A percentile compares a stretch with the other conserved stretches of the same genome.
phyloP scores from a whole-genome alignment of 176 grass and related monocot species.

The Pontederia crassipes region DNA sequence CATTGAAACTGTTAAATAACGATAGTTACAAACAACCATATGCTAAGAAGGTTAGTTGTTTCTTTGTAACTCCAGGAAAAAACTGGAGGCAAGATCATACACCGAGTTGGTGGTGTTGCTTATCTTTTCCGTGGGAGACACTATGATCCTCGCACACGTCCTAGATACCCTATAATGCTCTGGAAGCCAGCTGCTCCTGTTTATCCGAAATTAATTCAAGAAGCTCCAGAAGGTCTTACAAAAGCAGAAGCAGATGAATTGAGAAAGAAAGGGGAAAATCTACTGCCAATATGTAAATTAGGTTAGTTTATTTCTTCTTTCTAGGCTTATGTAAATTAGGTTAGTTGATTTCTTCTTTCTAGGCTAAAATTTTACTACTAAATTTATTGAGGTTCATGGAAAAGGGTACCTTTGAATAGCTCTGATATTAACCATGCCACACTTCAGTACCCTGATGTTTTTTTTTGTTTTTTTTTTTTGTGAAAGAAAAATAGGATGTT shows the following conservation, averaged over 20 bases:
- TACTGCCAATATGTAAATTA: constrained; percentile 91
- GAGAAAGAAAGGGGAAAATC: constrained; percentile 56
- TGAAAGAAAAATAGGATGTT: no score
- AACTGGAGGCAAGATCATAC: constrained; percentile 73
- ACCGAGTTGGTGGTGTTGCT: constrained; percentile 56
- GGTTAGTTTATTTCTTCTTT: constrained; percentile 36
- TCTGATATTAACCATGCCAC: no score
- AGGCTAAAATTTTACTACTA: constrained; percentile 1
- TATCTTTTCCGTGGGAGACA: constrained; percentile 76
- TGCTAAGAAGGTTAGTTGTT: neutral
- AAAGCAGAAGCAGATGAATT: constrained; percentile 73
- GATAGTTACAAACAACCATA: neutral
- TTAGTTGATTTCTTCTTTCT: neutral
- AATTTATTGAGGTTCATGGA: neutral
- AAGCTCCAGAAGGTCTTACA: constrained; percentile 74
- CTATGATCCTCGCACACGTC: constrained; percentile 50
- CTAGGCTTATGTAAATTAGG: neutral
- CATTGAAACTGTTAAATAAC: neutral
- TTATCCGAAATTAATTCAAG: constrained; percentile 86
- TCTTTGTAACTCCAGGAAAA: constrained; percentile 52
- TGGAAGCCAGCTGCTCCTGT: constrained; percentile 91
- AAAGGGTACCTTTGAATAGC: no score
- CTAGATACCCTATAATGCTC: constrained; percentile 86
- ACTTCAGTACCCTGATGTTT: no score
- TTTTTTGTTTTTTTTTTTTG: no score